These are phyloP conservation scores for Pythium oligandrum DNA, from an alignment of 352 stramenopile species.

Conservation along the genomic window DNA sequence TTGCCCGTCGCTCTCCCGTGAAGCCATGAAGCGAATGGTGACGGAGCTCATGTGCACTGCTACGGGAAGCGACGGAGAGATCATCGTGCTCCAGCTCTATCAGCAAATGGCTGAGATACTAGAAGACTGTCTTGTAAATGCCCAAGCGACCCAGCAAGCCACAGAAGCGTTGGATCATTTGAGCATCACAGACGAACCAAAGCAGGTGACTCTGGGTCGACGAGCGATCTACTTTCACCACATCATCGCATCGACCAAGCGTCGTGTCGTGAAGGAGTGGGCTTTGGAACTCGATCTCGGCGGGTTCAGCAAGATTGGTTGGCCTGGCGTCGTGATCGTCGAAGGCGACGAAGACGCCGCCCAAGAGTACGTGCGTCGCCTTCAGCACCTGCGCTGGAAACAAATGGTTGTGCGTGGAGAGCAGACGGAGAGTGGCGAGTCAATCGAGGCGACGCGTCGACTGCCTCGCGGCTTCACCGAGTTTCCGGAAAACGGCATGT, in stretches of 20 bases:
- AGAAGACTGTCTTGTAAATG: slow-evolving; percentile 10
- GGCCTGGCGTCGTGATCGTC: slow-evolving; percentile 73
- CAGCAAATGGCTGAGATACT: slow-evolving; percentile 58
- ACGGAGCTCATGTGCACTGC: slow-evolving; percentile 28
- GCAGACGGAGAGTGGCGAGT: slow-evolving; percentile 33
- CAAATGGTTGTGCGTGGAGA: slow-evolving; percentile 78
- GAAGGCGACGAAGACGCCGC: slow-evolving; percentile 48
- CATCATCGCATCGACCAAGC: slow-evolving; percentile 73
- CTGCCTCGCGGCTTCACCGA: slow-evolving; percentile 47
- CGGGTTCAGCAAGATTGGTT: slow-evolving; percentile 79
- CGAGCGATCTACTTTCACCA: slow-evolving; percentile 84
- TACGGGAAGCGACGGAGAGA: slow-evolving; percentile 27
- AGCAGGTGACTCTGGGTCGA: slow-evolving; percentile 29
- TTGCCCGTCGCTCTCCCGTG: slow-evolving; percentile 40
- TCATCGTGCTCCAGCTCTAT: slow-evolving; percentile 57
- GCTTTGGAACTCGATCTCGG: slow-evolving; percentile 57
- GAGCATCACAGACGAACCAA: neutral
- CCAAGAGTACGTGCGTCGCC: slow-evolving; percentile 63
- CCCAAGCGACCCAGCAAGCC: slow-evolving; percentile 1
- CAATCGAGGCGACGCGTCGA: slow-evolving; percentile 25
- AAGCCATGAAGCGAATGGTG: slow-evolving; percentile 34
- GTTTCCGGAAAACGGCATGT: slow-evolving; percentile 66
- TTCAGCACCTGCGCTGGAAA: slow-evolving; percentile 78
- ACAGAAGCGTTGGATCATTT: neutral
- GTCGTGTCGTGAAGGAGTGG: slow-evolving; percentile 66